These are phyloP conservation scores for Knoxia roxburghii DNA, from an alignment of 257 asterid species.

Conservation along the genomic window DNA sequence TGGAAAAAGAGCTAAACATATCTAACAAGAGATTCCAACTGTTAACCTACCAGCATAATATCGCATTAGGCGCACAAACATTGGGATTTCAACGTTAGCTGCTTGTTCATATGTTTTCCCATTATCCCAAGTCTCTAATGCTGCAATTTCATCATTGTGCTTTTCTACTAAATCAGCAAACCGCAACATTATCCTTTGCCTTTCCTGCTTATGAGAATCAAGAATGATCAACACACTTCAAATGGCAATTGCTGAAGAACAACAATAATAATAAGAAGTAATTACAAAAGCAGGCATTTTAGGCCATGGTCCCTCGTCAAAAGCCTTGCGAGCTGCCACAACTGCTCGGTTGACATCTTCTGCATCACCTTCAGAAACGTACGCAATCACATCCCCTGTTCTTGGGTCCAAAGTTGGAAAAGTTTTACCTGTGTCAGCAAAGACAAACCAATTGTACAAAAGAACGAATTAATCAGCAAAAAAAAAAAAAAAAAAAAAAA, in stretches of 20 bases:
- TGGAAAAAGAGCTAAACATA: not conserved
- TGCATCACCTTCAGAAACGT: slow-evolving; percentile 86
- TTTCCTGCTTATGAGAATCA: slow-evolving; percentile 50
- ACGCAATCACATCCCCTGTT: slow-evolving; percentile 81
- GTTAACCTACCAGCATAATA: slow-evolving; percentile 71
- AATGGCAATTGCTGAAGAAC: slow-evolving; percentile 1
- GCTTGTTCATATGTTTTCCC: slow-evolving; percentile 81
- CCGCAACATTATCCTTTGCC: slow-evolving; percentile 61
- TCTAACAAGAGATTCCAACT: not conserved
- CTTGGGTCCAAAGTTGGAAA: slow-evolving; percentile 88
- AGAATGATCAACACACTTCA: not conserved
- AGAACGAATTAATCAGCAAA: not conserved
- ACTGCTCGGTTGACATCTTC: slow-evolving; percentile 88
- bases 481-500: not conserved
- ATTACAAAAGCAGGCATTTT: slow-evolving; percentile 84
- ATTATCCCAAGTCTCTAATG: slow-evolving; percentile 84
- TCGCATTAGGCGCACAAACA: slow-evolving; percentile 69
- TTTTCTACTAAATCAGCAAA: slow-evolving; percentile 92
- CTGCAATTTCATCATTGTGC: slow-evolving; percentile 86
- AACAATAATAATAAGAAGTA: not conserved
- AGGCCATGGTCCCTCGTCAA: slow-evolving; percentile 98
- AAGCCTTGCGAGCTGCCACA: slow-evolving; percentile 87
- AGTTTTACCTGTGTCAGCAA: slow-evolving; percentile 58
- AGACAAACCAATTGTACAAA: not conserved
- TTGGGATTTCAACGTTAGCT: slow-evolving; percentile 67